Evolutionary conservation across 768 basidiomycete genomes (phyloP).

Genomic region (Mrakia gelida): DNA sequence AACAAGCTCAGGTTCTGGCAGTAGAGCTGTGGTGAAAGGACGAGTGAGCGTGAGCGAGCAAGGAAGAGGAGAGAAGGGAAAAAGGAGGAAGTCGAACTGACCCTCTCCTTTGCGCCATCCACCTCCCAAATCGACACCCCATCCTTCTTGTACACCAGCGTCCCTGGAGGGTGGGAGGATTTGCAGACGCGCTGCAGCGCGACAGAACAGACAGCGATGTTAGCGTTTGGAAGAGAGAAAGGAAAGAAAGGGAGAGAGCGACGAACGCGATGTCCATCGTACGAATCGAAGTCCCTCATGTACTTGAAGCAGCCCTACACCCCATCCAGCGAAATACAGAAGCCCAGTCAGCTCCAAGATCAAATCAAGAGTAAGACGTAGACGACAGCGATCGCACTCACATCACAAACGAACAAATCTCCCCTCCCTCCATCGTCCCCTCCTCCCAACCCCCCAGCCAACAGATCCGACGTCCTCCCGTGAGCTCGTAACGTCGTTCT

Average conservation of each 20-base stretch:
- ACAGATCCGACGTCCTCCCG: constrained; percentile 63
- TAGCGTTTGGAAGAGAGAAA: background rate
- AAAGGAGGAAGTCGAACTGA: constrained; percentile 41
- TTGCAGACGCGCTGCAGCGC: constrained; percentile 61
- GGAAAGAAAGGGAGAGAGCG: background rate
- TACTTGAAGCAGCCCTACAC: constrained; percentile 98
- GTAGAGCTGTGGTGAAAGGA: constrained; percentile 60
- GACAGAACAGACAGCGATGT: too few relatives aligned
- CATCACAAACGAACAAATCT: constrained; percentile 43
- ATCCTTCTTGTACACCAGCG: constrained; percentile 83
- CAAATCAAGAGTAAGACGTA: background rate
- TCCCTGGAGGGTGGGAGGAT: constrained; percentile 71
- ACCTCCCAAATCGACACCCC: constrained; percentile 93
- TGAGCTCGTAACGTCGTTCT: constrained; percentile 58
- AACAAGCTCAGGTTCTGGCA: constrained; percentile 94
- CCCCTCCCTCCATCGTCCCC: constrained; percentile 40
- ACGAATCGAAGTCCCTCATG: constrained; percentile 67
- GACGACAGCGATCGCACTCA: constrained; percentile 27
- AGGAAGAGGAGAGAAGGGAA: background rate
- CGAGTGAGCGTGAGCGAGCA: background rate
- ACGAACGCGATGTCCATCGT: constrained; percentile 62
- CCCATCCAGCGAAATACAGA: too few relatives aligned
- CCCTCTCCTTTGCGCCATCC: constrained; percentile 76
- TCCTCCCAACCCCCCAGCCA: constrained; percentile 36
- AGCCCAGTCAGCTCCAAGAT: background rate